phyloP scores from a whole-genome alignment of 2,329 filamentous ascomycete species.

The Epichloe coenophiala region DNA sequence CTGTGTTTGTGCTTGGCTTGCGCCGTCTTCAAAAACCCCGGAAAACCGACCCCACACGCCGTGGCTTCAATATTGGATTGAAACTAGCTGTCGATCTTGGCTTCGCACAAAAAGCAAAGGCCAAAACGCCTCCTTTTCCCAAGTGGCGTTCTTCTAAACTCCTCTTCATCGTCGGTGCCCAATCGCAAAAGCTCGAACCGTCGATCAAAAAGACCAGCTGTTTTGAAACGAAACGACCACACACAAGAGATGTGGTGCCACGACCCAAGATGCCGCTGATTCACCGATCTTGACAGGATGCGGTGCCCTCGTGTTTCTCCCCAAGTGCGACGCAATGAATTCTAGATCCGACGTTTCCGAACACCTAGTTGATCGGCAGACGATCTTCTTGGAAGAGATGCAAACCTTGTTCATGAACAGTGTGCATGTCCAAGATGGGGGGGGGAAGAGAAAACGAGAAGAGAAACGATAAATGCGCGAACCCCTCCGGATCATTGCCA shows the following conservation, averaged over 20 bases:
- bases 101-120: neutral
- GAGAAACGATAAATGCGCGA: neutral
- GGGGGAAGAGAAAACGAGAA: neutral
- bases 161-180: neutral
- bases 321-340: neutral
- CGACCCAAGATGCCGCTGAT: neutral
- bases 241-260: neutral
- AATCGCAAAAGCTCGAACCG: neutral
- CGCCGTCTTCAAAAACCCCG: no score
- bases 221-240: neutral
- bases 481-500: neutral
- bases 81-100: neutral
- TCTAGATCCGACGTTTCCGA: neutral
- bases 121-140: neutral
- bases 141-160: neutral
- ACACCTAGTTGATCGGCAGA: neutral
- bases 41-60: no score
- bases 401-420: neutral
- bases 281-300: neutral
- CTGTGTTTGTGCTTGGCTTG: no score
- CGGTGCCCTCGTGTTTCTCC: neutral
- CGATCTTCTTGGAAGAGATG: neutral
- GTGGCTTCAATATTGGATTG: no score
- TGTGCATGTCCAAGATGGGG: neutral
- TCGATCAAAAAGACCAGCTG: neutral